Evolutionary conservation across 768 basidiomycete species (phyloP).

Genomic region (Podaxis sp.): DNA sequence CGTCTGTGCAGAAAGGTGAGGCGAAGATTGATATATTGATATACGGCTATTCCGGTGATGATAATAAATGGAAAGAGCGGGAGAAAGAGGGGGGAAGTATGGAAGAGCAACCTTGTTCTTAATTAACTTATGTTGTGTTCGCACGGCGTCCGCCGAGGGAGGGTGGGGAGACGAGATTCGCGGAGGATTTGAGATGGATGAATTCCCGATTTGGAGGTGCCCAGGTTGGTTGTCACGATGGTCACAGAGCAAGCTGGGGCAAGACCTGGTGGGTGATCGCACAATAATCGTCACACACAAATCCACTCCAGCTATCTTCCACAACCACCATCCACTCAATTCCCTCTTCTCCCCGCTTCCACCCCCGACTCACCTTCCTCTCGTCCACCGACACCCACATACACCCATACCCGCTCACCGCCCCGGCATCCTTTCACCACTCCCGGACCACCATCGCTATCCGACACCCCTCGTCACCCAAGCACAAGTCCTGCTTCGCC

Average conservation of each 20-base stretch:
- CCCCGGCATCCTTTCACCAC: not conserved
- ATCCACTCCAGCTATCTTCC: slow-evolving; percentile 19
- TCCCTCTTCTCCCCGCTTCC: slow-evolving; percentile 9
- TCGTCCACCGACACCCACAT: not conserved
- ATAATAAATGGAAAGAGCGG: not conserved
- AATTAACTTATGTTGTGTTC: slow-evolving; percentile 3
- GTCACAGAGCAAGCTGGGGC: not conserved
- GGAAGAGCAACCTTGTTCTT: not conserved
- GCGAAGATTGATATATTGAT: too few relatives aligned
- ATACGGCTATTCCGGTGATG: not conserved
- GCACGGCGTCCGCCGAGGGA: not conserved
- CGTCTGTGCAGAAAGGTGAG: too few relatives aligned
- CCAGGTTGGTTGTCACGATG: not conserved
- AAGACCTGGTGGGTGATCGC: slow-evolving; percentile 9
- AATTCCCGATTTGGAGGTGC: not conserved
- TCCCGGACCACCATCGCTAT: not conserved
- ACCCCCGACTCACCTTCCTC: not conserved
- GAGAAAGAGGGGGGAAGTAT: not conserved
- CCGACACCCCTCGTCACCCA: not conserved
- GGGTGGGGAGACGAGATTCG: slow-evolving; percentile 2
- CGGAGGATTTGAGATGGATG: slow-evolving; percentile 14
- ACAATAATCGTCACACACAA: slow-evolving; percentile 20
- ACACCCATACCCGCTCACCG: not conserved
- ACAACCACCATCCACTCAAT: slow-evolving; percentile 20
- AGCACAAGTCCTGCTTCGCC: not conserved